phyloP scores from a whole-genome alignment of 2,329 filamentous ascomycete species.

The Penicillium verrucosum region DNA sequence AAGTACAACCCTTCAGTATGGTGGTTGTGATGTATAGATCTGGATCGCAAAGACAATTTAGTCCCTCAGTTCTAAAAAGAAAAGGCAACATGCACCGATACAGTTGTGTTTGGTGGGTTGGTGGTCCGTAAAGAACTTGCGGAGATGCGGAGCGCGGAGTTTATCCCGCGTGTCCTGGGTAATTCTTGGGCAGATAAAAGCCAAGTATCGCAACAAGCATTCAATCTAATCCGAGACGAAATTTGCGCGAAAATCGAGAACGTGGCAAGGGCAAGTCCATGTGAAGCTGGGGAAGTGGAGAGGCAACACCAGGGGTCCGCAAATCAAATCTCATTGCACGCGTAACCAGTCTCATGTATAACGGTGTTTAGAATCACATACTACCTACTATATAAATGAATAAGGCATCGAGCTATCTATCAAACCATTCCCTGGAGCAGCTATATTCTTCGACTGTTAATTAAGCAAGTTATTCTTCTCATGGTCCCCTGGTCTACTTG shows the following conservation, averaged over 20 bases:
- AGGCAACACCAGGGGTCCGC: neutral
- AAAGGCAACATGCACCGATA: neutral
- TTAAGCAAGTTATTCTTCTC: neutral
- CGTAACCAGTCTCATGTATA: neutral
- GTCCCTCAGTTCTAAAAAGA: neutral
- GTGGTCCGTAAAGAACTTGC: conserved; percentile 4
- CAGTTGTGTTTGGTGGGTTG: neutral
- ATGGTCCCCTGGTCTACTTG: neutral
- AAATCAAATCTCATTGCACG: conserved; percentile 5
- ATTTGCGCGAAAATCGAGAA: neutral
- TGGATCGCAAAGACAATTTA: neutral
- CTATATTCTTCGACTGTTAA: neutral
- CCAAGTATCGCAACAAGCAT: neutral
- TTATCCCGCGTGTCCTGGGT: conserved; percentile 1
- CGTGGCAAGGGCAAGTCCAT: conserved; percentile 1
- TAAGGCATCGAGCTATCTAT: neutral
- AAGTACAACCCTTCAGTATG: neutral
- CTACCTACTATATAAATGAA: neutral
- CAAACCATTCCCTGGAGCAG: neutral
- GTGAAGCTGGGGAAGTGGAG: conserved; percentile 6
- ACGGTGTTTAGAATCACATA: neutral
- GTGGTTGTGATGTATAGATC: neutral
- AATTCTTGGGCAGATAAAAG: neutral
- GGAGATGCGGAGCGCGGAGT: conserved; percentile 7
- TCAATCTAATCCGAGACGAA: neutral